A percentile compares a stretch with the other conserved stretches of the same genome.
phyloP scores from a whole-genome alignment of 1,284 basidiomycete genomes.

The Agaricales sp. region DNA sequence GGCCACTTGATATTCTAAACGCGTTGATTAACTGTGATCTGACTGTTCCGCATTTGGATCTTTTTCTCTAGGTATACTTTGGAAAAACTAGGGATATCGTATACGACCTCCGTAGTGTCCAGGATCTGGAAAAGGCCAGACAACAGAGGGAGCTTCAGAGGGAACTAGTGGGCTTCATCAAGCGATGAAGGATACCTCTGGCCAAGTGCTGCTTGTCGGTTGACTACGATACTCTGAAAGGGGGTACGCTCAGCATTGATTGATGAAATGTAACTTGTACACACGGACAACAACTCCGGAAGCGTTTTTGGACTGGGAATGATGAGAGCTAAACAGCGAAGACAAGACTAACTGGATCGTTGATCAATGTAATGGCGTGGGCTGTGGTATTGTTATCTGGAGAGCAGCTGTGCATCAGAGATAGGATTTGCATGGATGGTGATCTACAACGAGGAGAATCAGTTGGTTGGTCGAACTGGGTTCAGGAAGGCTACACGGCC shows the following conservation, averaged over 20 bases:
- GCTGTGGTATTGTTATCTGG: not conserved
- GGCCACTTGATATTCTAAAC: not conserved
- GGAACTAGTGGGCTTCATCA: conserved; percentile 88
- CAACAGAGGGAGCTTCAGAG: conserved; percentile 84
- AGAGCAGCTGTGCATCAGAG: conserved; percentile 17
- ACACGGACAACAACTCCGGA: too few species aligned
- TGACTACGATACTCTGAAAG: not conserved
- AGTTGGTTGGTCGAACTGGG: not conserved
- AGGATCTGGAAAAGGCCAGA: conserved; percentile 77
- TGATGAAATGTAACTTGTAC: not conserved
- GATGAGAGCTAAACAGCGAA: too few species aligned
- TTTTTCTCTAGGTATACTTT: conserved; percentile 76
- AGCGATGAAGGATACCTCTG: conserved; percentile 20
- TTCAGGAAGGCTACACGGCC: not conserved
- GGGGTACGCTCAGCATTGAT: not conserved
- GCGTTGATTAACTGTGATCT: not conserved
- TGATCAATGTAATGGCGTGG: too few species aligned
- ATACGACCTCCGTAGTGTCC: conserved; percentile 80
- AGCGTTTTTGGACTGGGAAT: too few species aligned
- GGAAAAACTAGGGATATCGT: conserved; percentile 96
- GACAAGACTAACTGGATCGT: too few species aligned
- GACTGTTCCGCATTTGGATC: conserved; percentile 6
- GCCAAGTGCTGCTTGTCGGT: not conserved
- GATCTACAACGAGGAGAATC: conserved; percentile 18
- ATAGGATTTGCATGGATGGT: conserved; percentile 53